Evolutionary conservation across 371 early-diverging fungal species (phyloP).

Genomic region (Apophysomyces elegans): DNA sequence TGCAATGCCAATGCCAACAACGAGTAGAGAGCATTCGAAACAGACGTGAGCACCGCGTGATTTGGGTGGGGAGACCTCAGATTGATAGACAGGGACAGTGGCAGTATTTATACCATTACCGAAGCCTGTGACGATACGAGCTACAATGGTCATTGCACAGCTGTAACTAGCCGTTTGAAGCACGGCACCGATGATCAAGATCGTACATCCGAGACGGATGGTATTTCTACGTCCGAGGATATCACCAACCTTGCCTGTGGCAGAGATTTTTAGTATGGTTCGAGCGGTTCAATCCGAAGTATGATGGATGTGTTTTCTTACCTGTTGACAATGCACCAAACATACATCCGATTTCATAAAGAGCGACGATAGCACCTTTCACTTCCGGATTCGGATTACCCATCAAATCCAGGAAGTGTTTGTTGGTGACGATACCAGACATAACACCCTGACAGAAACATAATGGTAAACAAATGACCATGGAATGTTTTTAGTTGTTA

Average conservation of each 20-base stretch:
- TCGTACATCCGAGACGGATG: constrained; percentile 35
- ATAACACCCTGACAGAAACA: constrained; percentile 32
- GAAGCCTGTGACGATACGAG: constrained; percentile 58
- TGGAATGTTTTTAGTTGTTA: too few species aligned
- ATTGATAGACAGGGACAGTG: constrained; percentile 54
- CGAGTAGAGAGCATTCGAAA: constrained; percentile 40
- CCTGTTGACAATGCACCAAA: constrained; percentile 31
- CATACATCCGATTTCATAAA: constrained; percentile 40
- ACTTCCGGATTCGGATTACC: constrained; percentile 21
- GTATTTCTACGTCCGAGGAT: constrained; percentile 37
- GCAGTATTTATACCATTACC: constrained; percentile 60
- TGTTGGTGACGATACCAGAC: constrained; percentile 39
- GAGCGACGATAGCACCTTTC: constrained; percentile 28
- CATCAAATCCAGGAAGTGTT: constrained; percentile 32
- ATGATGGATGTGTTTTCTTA: neutral
- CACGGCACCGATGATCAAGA: constrained; percentile 38
- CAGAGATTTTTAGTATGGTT: neutral
- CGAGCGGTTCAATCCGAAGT: too few species aligned
- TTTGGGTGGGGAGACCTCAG: constrained; percentile 55
- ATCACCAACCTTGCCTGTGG: constrained; percentile 23
- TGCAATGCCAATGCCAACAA: constrained; percentile 42
- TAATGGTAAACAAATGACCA: neutral
- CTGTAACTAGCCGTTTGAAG: constrained; percentile 43
- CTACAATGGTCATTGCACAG: constrained; percentile 46
- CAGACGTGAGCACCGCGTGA: constrained; percentile 42